Percentiles rank a stretch among this genome's conserved stretches.
Evolutionary conservation across 176 grass and related monocot genomes (phyloP).

Genomic region (Urochloa ruziziensis): DNA sequence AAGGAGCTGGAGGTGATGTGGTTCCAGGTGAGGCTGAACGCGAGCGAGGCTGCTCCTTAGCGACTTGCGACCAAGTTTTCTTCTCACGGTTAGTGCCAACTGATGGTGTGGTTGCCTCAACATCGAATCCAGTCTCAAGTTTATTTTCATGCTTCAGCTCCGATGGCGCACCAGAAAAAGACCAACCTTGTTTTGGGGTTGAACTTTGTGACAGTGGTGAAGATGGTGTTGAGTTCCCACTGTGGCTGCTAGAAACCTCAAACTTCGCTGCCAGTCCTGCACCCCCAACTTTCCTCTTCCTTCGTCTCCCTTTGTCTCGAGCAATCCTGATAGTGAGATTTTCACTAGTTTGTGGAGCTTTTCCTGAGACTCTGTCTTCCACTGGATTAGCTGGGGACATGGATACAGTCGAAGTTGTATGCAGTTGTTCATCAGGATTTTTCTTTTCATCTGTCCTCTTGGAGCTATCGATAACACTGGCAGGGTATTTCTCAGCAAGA

Average conservation of each 20-base stretch:
- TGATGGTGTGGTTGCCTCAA: slow-evolving; percentile 33
- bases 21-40: slow-evolving; percentile 36
- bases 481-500: slow-evolving; percentile 41
- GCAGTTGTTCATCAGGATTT: slow-evolving; percentile 39
- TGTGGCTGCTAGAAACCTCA: slow-evolving; percentile 97
- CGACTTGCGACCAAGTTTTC: slow-evolving; percentile 20
- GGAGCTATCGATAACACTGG: slow-evolving; percentile 35
- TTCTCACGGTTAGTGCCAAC: slow-evolving; percentile 22
- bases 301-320: slow-evolving; percentile 65
- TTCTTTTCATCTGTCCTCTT: slow-evolving; percentile 41
- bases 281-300: slow-evolving; percentile 45
- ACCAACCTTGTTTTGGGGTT: slow-evolving; percentile 70
- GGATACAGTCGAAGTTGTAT: slow-evolving; percentile 30
- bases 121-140: slow-evolving; percentile 27
- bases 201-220: slow-evolving; percentile 71
- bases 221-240: slow-evolving; percentile 82
- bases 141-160: slow-evolving; percentile 47
- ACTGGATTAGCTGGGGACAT: slow-evolving; percentile 31
- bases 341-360: slow-evolving; percentile 45
- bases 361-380: slow-evolving; percentile 39
- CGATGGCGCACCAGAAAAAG: slow-evolving; percentile 37
- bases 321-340: slow-evolving; percentile 73
- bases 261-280: slow-evolving; percentile 61
- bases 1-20: slow-evolving; percentile 20
- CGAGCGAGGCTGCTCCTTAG: slow-evolving; percentile 39